Conservation (phyloP, 2,329 filamentous ascomycete species). For the Orbilia blumenaviensis region DNA sequence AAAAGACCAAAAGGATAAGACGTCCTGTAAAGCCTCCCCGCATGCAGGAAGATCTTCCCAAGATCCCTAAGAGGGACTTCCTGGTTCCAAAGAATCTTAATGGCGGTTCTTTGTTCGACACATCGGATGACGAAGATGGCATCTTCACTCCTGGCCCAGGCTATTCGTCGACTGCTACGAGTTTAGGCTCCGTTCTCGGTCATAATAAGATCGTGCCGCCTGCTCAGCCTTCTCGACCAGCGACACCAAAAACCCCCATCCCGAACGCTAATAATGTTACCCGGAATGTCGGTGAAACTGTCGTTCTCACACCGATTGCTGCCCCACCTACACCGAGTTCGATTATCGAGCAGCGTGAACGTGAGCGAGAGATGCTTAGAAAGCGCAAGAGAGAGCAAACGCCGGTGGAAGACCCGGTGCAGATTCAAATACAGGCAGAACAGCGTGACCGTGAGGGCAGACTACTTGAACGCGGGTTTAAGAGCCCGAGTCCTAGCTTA, state of each 20-base stretch:
- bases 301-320: background rate
- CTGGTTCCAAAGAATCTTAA: conserved; percentile 37
- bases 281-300: conserved; percentile 7
- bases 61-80: conserved; percentile 39
- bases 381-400: conserved; percentile 50
- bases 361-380: conserved; percentile 36
- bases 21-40: conserved; percentile 19
- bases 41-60: conserved; percentile 48
- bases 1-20: conserved; percentile 11
- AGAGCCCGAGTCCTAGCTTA: conserved; percentile 39
- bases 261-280: conserved; percentile 6
- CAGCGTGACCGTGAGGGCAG: conserved; percentile 38
- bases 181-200: conserved; percentile 27
- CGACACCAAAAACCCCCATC: conserved; percentile 31
- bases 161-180: conserved; percentile 42
- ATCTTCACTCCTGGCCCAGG: conserved; percentile 52
- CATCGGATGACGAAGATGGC: conserved; percentile 49
- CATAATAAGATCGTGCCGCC: conserved; percentile 16
- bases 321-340: background rate
- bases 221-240: conserved; percentile 31
- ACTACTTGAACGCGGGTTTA: conserved; percentile 1
- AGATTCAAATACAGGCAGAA: conserved; percentile 43
- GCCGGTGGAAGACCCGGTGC: conserved; percentile 31
- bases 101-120: conserved; percentile 32
- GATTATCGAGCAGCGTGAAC: conserved; percentile 6